Conservation (phyloP, 1,139 yeast species). For the Candida neerlandica region DNA sequence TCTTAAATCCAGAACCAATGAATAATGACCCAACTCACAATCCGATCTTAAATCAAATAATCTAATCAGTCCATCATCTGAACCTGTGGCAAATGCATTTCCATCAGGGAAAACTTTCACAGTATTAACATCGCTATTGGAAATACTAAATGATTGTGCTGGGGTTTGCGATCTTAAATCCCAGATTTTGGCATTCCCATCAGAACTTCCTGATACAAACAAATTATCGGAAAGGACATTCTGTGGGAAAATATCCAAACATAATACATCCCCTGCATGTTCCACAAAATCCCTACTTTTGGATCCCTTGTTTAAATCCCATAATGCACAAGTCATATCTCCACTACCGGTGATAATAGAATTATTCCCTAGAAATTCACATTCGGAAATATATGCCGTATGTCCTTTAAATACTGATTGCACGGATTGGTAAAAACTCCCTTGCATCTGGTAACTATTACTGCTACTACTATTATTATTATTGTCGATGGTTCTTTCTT, state of each 20-base stretch:
- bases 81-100: slow-evolving; percentile 64
- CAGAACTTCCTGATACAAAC: slow-evolving; percentile 77
- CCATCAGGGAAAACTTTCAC: slow-evolving; percentile 74
- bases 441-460: slow-evolving; percentile 19
- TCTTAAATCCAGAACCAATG: slow-evolving; percentile 25
- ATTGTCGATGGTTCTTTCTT: background rate
- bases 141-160: slow-evolving; percentile 62
- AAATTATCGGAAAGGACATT: slow-evolving; percentile 25
- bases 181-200: slow-evolving; percentile 74
- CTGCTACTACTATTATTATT: background rate
- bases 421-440: slow-evolving; percentile 44
- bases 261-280: slow-evolving; percentile 80
- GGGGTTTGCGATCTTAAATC: slow-evolving; percentile 59
- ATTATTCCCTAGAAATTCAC: slow-evolving; percentile 58
- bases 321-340: slow-evolving; percentile 75
- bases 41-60: slow-evolving; percentile 79
- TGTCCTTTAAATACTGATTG: slow-evolving; percentile 72
- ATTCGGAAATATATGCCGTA: slow-evolving; percentile 77
- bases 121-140: slow-evolving; percentile 68
- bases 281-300: slow-evolving; percentile 63
- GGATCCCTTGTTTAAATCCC: slow-evolving; percentile 74
- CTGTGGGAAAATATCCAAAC: slow-evolving; percentile 42
- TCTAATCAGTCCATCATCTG: slow-evolving; percentile 78
- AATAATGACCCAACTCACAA: slow-evolving; percentile 62
- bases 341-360: slow-evolving; percentile 76